Evolutionary conservation across 192 early-diverging fungal species (phyloP).

Genomic region (Coemansia sp.): DNA sequence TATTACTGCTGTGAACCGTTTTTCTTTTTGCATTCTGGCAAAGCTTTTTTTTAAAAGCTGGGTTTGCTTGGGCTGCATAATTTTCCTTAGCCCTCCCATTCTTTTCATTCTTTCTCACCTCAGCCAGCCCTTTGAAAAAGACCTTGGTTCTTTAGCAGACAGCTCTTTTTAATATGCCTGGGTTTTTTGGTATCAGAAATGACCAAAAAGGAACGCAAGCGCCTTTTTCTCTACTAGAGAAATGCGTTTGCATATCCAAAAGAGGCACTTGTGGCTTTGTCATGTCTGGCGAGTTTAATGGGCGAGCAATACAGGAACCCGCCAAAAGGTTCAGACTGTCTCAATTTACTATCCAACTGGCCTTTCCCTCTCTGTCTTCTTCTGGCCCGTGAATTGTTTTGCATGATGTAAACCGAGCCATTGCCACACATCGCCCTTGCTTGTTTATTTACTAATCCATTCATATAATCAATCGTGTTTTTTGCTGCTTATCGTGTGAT

Average conservation of each 20-base stretch:
- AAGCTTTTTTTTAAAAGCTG: neutral
- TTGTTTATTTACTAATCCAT: neutral
- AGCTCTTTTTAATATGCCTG: neutral
- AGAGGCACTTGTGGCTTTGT: neutral
- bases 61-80: neutral
- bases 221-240: neutral
- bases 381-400: too few species aligned
- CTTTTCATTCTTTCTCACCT: neutral
- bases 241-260: neutral
- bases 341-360: too few species aligned
- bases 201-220: neutral
- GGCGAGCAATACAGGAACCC: too few species aligned
- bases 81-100: neutral
- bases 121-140: neutral
- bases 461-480: neutral
- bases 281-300: neutral
- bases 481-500: neutral
- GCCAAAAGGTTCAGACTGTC: too few species aligned
- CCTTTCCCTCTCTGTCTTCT: too few species aligned
- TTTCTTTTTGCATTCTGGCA: neutral
- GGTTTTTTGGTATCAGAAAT: neutral
- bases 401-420: too few species aligned
- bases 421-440: too few species aligned
- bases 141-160: neutral
- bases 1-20: conserved; percentile 10